phyloP scores from a whole-genome alignment of 495 filamentous ascomycete genomes.

The Amorphotheca resinae region DNA sequence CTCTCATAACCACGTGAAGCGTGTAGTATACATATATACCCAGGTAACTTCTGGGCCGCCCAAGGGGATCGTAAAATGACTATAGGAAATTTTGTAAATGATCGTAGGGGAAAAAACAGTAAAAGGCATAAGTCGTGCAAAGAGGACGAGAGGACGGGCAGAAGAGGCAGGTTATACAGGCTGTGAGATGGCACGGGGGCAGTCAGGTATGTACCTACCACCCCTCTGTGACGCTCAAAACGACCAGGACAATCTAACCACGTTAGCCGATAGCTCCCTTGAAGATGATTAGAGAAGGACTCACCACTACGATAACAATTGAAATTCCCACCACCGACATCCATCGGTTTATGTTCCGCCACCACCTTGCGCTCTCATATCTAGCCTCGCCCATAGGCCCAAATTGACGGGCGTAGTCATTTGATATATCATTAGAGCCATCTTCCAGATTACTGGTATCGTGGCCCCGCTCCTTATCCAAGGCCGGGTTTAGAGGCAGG shows the following conservation, averaged over 20 bases:
- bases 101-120: neutral
- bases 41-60: neutral
- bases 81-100: neutral
- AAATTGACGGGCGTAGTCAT: slow-evolving; percentile 16
- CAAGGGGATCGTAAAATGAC: neutral
- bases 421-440: slow-evolving; percentile 13
- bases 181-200: neutral
- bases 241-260: slow-evolving; percentile 9
- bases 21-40: neutral
- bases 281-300: slow-evolving; percentile 20
- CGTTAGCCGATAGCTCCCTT: slow-evolving; percentile 1
- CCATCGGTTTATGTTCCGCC: slow-evolving; percentile 79
- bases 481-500: slow-evolving; percentile 45
- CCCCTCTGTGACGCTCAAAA: slow-evolving; percentile 15
- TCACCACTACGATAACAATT: slow-evolving; percentile 63
- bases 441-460: slow-evolving; percentile 14
- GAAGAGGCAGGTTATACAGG: neutral
- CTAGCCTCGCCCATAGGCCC: slow-evolving; percentile 41
- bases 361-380: slow-evolving; percentile 81
- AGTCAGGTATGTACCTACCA: slow-evolving; percentile 27
- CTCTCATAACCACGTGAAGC: neutral
- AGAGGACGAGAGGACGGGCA: neutral
- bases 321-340: slow-evolving; percentile 72
- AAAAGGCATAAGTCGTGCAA: neutral
- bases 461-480: slow-evolving; percentile 29